Base-by-base conservation (phyloP, 2,329 filamentous ascomycete species). In the Talaromyces marneffei region DNA sequence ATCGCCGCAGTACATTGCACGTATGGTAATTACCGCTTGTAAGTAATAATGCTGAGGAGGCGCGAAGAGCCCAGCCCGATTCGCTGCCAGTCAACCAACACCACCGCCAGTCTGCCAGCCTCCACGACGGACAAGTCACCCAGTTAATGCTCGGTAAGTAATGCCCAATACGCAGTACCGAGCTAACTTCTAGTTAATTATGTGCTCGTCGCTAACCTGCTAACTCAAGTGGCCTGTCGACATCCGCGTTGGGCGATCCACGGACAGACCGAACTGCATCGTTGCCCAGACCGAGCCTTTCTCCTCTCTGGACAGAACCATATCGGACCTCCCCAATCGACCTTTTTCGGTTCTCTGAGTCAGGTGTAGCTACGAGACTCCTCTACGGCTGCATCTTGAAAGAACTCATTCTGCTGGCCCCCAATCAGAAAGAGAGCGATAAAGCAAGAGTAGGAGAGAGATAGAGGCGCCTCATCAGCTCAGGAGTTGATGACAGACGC, bases 381-480 rank as follows among this genome's bases (percentile, higher is more conserved):
- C 44, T 46, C 33, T 55, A 44, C 50, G 57, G 42, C 62, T 64
- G n/a, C 61, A 62, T 62, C 61, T 59, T 59, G 59, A 60, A 57
- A 66, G 62, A 57, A 61, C 69, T 64, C 63, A 48, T 67, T 63
- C 65, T 64, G 65, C 68, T 66, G 68, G 63, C 67, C 69, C 66
- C 69, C 42, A 25, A 39, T 53, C 57, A 40, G 33, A 53, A 27
- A 37, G 8, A 50, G 8, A 48, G 40, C 29, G 29, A 68, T 74
- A 74, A 70, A n/a, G n/a, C n/a, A n/a, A 65, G 68, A 55, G 33
- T 25, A 37, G 40, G 42, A 67, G 74, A 75, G 72, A 65, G 67
- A 62, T 68, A 70, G 66, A 67, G 66, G 69, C 69, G 66, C 68
- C 62, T 66, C 66, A 63, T 68, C 68, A 61, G 69, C 68, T 67